Percentiles rank a stretch among this genome's conserved stretches.
Evolutionary conservation across 805 yeast genomes (phyloP).

Genomic region (Pichia kluyveri): DNA sequence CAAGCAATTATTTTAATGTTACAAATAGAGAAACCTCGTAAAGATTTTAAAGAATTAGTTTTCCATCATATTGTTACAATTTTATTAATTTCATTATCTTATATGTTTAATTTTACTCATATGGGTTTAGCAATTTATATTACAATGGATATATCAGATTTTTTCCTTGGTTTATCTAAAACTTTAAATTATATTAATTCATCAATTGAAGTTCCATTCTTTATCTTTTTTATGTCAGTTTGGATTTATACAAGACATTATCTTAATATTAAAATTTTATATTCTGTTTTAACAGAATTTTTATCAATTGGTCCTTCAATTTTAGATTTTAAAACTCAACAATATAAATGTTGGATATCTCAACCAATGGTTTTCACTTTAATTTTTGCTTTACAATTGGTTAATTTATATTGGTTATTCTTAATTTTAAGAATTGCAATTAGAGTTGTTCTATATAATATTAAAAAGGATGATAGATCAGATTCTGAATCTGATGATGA

Average conservation of each 20-base stretch:
- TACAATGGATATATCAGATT: conserved; percentile 94
- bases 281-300: conserved; percentile 82
- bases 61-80: conserved; percentile 92
- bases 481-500: conserved; percentile 58
- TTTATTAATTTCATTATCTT: conserved; percentile 75
- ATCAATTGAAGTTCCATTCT: conserved; percentile 51
- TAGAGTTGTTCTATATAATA: conserved; percentile 53
- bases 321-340: conserved; percentile 81
- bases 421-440: conserved; percentile 70
- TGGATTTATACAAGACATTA: conserved; percentile 93
- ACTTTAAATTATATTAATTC: conserved; percentile 81
- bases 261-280: conserved; percentile 68
- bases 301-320: conserved; percentile 73
- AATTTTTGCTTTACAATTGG: conserved; percentile 72
- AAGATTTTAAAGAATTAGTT: conserved; percentile 84
- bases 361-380: conserved; percentile 80
- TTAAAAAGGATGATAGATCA: conserved; percentile 73
- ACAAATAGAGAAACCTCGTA: conserved; percentile 90
- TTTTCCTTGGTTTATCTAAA: conserved; percentile 77
- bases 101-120: conserved; percentile 92
- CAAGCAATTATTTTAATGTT: conserved; percentile 77
- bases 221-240: conserved; percentile 51
- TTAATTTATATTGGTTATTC: conserved; percentile 82
- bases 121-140: conserved; percentile 87
- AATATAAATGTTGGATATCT: conserved; percentile 94